Evolutionary conservation across 202 grass and related monocot species (phyloP).

Genomic region (Carex arenaria): DNA sequence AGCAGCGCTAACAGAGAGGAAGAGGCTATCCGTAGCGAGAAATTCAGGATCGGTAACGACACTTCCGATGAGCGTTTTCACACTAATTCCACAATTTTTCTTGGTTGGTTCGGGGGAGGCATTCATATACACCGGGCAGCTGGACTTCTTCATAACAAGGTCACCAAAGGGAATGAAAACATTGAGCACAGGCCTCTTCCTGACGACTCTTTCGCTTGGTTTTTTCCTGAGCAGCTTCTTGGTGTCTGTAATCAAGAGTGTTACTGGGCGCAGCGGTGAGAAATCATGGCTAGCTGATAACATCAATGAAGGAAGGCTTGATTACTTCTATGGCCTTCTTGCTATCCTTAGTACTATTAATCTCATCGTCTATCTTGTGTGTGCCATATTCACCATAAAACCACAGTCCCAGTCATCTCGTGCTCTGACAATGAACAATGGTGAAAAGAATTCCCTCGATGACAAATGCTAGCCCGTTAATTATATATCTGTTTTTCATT

Average conservation of each 20-base stretch:
- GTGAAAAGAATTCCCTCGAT: constrained; percentile 17
- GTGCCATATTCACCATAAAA: constrained; percentile 37
- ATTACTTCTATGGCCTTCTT: constrained; percentile 83
- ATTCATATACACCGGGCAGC: constrained; percentile 87
- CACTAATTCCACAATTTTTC: constrained; percentile 76
- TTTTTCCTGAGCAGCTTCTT: constrained; percentile 87
- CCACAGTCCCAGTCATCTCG: constrained; percentile 10
- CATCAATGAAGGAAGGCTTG: constrained; percentile 65
- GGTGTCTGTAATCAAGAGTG: constrained; percentile 58
- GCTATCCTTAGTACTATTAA: constrained; percentile 57
- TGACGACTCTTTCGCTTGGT: constrained; percentile 78
- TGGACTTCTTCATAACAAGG: constrained; percentile 94
- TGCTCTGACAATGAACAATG: not conserved
- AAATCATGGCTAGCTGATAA: constrained; percentile 64
- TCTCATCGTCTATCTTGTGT: constrained; percentile 51
- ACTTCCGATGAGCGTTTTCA: constrained; percentile 72
- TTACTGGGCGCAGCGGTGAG: constrained; percentile 16
- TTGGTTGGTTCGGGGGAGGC: constrained; percentile 81
- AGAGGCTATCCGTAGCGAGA: constrained; percentile 6
- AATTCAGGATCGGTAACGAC: not conserved
- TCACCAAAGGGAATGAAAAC: constrained; percentile 97
- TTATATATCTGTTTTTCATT: not conserved
- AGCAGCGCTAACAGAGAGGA: constrained; percentile 51
- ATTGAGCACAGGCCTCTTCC: constrained; percentile 86
- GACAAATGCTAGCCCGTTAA: constrained; percentile 17